A percentile compares a stretch with the other conserved stretches of the same genome.
phyloP scores from a whole-genome alignment of 345 rosid species.

The Firmiana major region DNA sequence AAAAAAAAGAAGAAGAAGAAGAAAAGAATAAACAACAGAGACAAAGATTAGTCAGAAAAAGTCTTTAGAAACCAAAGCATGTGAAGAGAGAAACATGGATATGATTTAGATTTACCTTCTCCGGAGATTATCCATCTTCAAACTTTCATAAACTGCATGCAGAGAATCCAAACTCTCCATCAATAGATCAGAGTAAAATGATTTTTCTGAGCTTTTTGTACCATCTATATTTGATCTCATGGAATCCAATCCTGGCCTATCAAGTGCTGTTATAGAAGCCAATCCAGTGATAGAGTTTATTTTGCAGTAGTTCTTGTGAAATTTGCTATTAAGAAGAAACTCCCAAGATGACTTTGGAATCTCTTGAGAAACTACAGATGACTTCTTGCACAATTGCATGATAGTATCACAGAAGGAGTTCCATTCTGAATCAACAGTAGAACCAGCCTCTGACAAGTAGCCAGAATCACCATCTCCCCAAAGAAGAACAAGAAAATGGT shows the following conservation, averaged over 20 bases:
- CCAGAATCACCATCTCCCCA: conserved; percentile 64
- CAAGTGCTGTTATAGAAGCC: conserved; percentile 30
- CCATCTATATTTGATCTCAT: conserved; percentile 30
- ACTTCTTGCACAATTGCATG: conserved; percentile 54
- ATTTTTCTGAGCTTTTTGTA: conserved; percentile 30
- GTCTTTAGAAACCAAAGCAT: conserved; percentile 1
- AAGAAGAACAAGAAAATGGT: conserved; percentile 72
- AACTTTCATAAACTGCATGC: conserved; percentile 91
- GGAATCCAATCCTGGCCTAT: conserved; percentile 30
- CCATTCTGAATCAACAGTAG: conserved; percentile 70
- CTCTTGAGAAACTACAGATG: conserved; percentile 36
- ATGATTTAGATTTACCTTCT: conserved; percentile 48
- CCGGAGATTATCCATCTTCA: conserved; percentile 88
- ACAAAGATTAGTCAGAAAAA: neutral
- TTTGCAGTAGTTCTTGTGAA: conserved; percentile 64
- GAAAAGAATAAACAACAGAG: conserved; percentile 5
- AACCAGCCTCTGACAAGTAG: conserved; percentile 42
- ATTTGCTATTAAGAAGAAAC: conserved; percentile 76
- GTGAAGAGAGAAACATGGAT: neutral
- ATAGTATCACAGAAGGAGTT: conserved; percentile 54
- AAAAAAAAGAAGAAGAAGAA: neutral
- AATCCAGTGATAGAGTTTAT: conserved; percentile 32
- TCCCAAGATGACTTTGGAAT: conserved; percentile 64
- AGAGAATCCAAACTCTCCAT: conserved; percentile 62
- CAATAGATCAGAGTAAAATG: conserved; percentile 51